phyloP scores from a whole-genome alignment of 2,329 filamentous ascomycete species.

The Aspergillus sojae region DNA sequence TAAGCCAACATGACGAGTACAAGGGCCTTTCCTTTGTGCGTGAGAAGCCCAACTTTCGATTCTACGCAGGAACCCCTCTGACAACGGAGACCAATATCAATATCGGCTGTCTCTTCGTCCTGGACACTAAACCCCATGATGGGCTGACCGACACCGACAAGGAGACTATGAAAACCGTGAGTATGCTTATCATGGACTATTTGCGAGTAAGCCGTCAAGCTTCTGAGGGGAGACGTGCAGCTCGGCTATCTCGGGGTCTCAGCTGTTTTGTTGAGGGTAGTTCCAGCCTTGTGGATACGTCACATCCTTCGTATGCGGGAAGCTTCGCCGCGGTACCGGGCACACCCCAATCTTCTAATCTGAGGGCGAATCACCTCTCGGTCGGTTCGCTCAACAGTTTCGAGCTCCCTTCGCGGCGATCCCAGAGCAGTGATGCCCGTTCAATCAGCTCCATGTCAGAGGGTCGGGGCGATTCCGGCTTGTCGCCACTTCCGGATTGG shows the following conservation, averaged over 20 bases:
- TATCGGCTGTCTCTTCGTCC: conserved; percentile 63
- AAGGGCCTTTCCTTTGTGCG: conserved; percentile 40
- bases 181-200: conserved; percentile 61
- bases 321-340: conserved; percentile 21
- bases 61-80: conserved; percentile 65
- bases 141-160: conserved; percentile 45
- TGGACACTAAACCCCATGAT: conserved; percentile 58
- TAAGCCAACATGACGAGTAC: conserved; percentile 42
- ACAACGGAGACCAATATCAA: conserved; percentile 58
- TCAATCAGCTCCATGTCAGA: conserved; percentile 33
- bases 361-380: conserved; percentile 27
- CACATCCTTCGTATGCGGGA: conserved; percentile 25
- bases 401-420: conserved; percentile 27
- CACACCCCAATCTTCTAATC: conserved; percentile 26
- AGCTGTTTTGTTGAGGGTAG: conserved; percentile 58
- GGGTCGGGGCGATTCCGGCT: conserved; percentile 30
- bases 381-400: conserved; percentile 26
- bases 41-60: conserved; percentile 42
- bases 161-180: conserved; percentile 60
- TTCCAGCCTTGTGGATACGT: conserved; percentile 41
- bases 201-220: conserved; percentile 58
- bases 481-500: conserved; percentile 37
- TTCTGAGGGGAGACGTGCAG: conserved; percentile 55
- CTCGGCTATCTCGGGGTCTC: conserved; percentile 58
- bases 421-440: conserved; percentile 30